Evolutionary conservation across 352 stramenopile genomes (phyloP).

Genomic region (Halophytophthora polymorphica): DNA sequence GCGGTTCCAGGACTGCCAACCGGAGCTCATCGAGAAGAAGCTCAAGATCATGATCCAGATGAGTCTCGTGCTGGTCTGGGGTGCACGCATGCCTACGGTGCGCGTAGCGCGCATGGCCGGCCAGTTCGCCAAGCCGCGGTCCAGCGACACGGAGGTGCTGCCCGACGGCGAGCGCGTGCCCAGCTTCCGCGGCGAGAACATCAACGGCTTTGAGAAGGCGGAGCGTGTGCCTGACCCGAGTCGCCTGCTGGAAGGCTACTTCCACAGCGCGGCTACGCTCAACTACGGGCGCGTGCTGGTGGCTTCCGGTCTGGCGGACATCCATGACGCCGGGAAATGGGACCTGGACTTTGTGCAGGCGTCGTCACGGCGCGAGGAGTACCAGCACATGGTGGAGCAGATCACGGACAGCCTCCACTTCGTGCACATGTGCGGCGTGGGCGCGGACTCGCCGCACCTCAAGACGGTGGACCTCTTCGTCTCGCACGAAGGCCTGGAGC

Average conservation of each 20-base stretch:
- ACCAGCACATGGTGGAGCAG: slow-evolving; percentile 95
- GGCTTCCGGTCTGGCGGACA: slow-evolving; percentile 95
- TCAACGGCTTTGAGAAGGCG: slow-evolving; percentile 94
- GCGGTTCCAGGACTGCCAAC: slow-evolving; percentile 92
- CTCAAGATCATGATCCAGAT: slow-evolving; percentile 97
- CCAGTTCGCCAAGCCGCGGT: slow-evolving; percentile 98
- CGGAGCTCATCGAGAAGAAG: slow-evolving; percentile 88
- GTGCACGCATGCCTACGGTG: slow-evolving; percentile 95
- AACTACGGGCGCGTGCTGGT: slow-evolving; percentile 97
- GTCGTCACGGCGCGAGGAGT: slow-evolving; percentile 91
- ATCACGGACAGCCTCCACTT: slow-evolving; percentile 98
- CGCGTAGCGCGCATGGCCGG: slow-evolving; percentile 97
- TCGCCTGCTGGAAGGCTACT: slow-evolving; percentile 96
- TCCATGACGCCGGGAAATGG: slow-evolving; percentile 96
- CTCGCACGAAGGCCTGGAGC: slow-evolving; percentile 97
- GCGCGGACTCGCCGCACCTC: slow-evolving; percentile 86
- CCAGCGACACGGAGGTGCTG: slow-evolving; percentile 91
- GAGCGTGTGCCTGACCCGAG: slow-evolving; percentile 92
- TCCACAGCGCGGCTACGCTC: slow-evolving; percentile 96
- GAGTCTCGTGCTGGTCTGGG: slow-evolving; percentile 97
- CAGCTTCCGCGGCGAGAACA: slow-evolving; percentile 97
- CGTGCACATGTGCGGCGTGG: slow-evolving; percentile 93
- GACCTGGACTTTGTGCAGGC: slow-evolving; percentile 98
- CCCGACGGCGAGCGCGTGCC: slow-evolving; percentile 91
- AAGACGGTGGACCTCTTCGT: slow-evolving; percentile 97